Percentiles rank a stretch among this genome's conserved stretches.
Conservation (phyloP, 805 yeast species). For the Saccharomycopsis malanga region DNA sequence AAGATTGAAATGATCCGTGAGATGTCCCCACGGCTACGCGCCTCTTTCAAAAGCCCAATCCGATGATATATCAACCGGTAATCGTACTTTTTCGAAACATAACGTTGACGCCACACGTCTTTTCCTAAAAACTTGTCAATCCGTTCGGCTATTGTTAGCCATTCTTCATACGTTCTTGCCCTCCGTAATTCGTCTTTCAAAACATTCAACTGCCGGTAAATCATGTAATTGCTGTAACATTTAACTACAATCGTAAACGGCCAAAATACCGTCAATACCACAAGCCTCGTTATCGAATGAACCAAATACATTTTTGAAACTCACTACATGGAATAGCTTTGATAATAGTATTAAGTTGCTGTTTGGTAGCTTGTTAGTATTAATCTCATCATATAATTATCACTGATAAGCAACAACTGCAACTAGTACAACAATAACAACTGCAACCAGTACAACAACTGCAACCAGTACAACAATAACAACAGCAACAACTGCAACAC, state of each 20-base stretch:
- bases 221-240: conserved; percentile 16
- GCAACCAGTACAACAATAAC: too few species aligned
- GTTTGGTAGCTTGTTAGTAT: too few species aligned
- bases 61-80: conserved; percentile 75
- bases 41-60: conserved; percentile 51
- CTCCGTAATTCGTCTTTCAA: conserved; percentile 22
- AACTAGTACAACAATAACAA: too few species aligned
- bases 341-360: too few species aligned
- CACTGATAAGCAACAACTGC: too few species aligned
- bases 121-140: conserved; percentile 48
- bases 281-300: conserved; percentile 11
- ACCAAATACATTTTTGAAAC: conserved; percentile 7
- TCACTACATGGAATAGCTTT: too few species aligned
- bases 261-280: conserved; percentile 16
- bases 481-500: too few species aligned
- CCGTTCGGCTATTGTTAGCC: conserved; percentile 49
- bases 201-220: conserved; percentile 3
- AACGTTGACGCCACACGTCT: conserved; percentile 68
- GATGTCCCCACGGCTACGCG: conserved; percentile 53
- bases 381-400: too few species aligned
- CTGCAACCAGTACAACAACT: too few species aligned
- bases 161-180: conserved; percentile 59
- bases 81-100: conserved; percentile 35
- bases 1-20: conserved; percentile 55
- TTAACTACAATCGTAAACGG: conserved; percentile 19